Conservation (phyloP, 441 rosid genomes). For the Adansonia rubrostipa region DNA sequence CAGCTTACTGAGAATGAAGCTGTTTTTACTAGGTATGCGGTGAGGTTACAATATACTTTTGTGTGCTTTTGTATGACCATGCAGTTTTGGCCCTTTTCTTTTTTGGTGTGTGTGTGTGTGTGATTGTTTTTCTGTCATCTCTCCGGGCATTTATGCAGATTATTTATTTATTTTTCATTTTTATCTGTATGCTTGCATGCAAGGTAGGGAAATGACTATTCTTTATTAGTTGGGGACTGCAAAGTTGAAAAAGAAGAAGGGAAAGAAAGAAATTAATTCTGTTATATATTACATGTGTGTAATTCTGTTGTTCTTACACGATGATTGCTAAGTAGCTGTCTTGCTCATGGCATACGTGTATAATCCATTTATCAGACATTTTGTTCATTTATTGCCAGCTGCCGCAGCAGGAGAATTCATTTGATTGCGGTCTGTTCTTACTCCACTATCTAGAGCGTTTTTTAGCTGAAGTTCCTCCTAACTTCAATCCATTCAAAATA, state of each 20-base stretch:
- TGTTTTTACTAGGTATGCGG: background rate
- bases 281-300: background rate
- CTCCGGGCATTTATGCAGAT: background rate
- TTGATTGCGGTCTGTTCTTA: slow-evolving; percentile 72
- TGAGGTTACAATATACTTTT: background rate
- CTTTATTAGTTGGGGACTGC: background rate
- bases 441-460: slow-evolving; percentile 74
- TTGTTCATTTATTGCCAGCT: slow-evolving; percentile 49
- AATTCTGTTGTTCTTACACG: background rate
- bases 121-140: background rate
- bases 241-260: slow-evolving; percentile 1
- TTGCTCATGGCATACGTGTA: slow-evolving; percentile 8
- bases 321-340: background rate
- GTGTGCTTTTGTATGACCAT: background rate
- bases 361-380: slow-evolving; percentile 32
- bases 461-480: slow-evolving; percentile 62
- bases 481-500: slow-evolving; percentile 62
- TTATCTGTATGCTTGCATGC: background rate
- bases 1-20: background rate
- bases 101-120: background rate
- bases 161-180: background rate
- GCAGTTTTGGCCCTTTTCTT: background rate
- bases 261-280: background rate
- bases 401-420: slow-evolving; percentile 76
- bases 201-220: background rate